Evolutionary conservation across 495 filamentous ascomycete genomes (phyloP), one percentile per base, ranked within the genome.

Genomic region (Chaetomium fimeti): DNA sequence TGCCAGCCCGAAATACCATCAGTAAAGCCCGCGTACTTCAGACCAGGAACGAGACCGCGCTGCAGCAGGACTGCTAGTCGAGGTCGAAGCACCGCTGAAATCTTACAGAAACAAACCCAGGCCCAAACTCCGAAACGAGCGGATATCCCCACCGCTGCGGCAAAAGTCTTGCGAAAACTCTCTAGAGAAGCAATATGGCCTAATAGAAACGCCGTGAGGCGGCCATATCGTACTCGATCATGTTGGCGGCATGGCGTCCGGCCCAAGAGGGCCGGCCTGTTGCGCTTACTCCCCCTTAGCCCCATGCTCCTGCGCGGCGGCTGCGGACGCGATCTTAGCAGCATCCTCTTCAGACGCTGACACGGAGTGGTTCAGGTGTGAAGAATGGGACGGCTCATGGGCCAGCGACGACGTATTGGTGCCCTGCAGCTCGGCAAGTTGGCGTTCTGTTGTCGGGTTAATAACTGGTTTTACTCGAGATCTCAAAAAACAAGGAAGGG

Each of bases 321-420:
- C 47, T 16, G 48, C 32, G 29, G 47, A n/a, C 13, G 59, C 16
- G 29, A 27, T 29, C 59, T 53, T 57, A 18, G 57, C 61, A 0
- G 53, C 42, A 13, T 66, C 60, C 11, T 63, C 58, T 32, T 71
- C 68, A 3, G 66, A 68, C 3, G 62, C 62, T 20, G 68, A 71
- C 3, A 63, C 43, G 3, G 68, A 65, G 29, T 69, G 71, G 57
- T 69, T 61, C 32, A 78, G 53, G 27, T 73, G 68, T 15, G 74
- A 76, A 11, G 74, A 57, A 0, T 68, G 71, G 2, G 68, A 63
- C 9, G 75, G 75, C 54, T 76, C 75, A 59, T 76, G 75, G 7
- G 75, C 73, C 43, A 73, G 69, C 2, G 74, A 24, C 7, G 72
- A 24, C 7, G 72, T 58, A 59, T 73, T 72, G 20, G 52, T 57